Evolutionary conservation across 2,329 filamentous ascomycete species (phyloP).

Genomic region (Whalleya microplaca): DNA sequence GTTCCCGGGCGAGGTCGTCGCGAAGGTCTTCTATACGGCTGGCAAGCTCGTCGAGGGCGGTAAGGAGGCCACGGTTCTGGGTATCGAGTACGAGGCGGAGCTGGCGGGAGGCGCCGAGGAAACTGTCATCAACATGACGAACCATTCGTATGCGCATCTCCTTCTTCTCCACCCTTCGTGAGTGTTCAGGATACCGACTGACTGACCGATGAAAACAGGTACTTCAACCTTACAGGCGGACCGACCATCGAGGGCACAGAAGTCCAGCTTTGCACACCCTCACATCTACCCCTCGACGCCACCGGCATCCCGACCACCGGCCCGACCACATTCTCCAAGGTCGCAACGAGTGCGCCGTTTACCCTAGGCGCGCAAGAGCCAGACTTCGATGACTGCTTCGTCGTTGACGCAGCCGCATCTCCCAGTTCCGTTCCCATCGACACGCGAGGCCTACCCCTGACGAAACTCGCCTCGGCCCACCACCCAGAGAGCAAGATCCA

Average conservation of each 20-base stretch:
- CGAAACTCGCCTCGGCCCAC: constrained; percentile 70
- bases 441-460: constrained; percentile 65
- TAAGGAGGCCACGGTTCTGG: constrained; percentile 70
- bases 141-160: constrained; percentile 91
- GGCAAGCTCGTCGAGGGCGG: constrained; percentile 67
- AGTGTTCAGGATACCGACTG: too few relatives aligned
- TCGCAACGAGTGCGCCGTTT: constrained; percentile 71
- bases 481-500: constrained; percentile 77
- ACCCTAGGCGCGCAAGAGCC: constrained; percentile 72
- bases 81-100: constrained; percentile 88
- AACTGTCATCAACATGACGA: constrained; percentile 91
- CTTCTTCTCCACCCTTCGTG: constrained; percentile 9
- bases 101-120: constrained; percentile 81
- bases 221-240: constrained; percentile 66
- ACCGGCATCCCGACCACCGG: constrained; percentile 74
- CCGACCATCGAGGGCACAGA: constrained; percentile 58
- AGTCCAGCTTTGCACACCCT: constrained; percentile 68
- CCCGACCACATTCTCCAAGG: constrained; percentile 65
- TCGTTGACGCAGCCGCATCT: constrained; percentile 63
- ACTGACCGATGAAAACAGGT: too few relatives aligned
- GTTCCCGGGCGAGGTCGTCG: constrained; percentile 83
- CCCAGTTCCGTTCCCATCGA: constrained; percentile 65
- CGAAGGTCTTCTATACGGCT: constrained; percentile 77
- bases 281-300: constrained; percentile 74
- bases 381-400: constrained; percentile 88